Base-by-base conservation (phyloP, 345 rosid species). In the Euphorbia tirucalli region DNA sequence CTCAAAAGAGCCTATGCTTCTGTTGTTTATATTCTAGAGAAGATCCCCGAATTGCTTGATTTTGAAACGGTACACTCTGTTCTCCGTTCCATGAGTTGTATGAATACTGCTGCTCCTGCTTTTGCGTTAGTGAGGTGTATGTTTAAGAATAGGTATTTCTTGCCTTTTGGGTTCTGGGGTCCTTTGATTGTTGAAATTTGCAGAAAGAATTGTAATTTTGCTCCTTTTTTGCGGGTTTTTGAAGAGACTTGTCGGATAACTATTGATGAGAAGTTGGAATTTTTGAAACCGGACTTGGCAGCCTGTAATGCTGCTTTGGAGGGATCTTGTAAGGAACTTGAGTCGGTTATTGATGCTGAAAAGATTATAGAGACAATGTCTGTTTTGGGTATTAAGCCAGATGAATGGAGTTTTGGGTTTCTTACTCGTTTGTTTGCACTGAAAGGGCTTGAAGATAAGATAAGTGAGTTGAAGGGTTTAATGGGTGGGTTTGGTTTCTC, bases 1-100 rank as follows among this genome's bases (percentile, higher is more conserved):
- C 90, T 92, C 78, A 92, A 92, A 79, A 89, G 98, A 78, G 98
- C 98, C 2, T 94, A 92, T 79, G 97, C 92, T 19, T 90, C 95
- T 66, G 85, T 84, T 60, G 88, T 93, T 65, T 94, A 85, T 66
- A 77, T 86, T 11, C 77, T 90, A 37, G 95, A 89, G 80, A 92
- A 89, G 77, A 77, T 81, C 71, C 93, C 96, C 5, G 68, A 61
- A 46, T 69, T 84, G 65, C 66, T 94, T 1, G 92, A 88, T 4
- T 88, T 82, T 65, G 84, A 82, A 61, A 87, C 96, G 0, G 74
- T 88, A 3, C 71, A 49, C 18, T 22, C 71, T 6, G 83, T 94
- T 77, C 58, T 94, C 80, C 72, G 44, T 37, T 86, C 97, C 58
- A 87, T 94, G 93, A 82, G 72, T 61, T 3, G 50, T 44, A 90